A percentile compares a stretch with the other conserved stretches of the same genome.
Evolutionary conservation across 129 eudicot genomes (phyloP).

Genomic region (Saussurea involucrata): DNA sequence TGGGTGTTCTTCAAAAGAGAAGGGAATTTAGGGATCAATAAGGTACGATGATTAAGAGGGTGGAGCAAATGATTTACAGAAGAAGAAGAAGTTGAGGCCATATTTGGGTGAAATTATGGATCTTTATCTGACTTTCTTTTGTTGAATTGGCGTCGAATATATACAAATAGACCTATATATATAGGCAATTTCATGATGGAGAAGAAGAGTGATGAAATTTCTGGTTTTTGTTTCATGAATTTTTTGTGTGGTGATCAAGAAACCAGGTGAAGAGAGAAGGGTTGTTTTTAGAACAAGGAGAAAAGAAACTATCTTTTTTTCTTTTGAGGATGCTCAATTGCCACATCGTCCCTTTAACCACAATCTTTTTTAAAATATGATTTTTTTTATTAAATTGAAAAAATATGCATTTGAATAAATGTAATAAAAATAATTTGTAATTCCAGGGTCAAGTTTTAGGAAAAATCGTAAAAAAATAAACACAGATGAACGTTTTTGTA

Average conservation of each 20-base stretch:
- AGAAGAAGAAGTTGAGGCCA: conserved; percentile 31
- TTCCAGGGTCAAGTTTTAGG: too few relatives aligned
- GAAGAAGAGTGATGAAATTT: conserved; percentile 36
- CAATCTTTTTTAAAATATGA: too few relatives aligned
- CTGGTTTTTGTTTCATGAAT: conserved; percentile 40
- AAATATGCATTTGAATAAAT: neutral
- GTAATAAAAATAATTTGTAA: too few relatives aligned
- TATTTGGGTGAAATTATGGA: conserved; percentile 5
- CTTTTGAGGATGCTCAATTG: conserved; percentile 17
- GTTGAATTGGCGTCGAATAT: conserved; percentile 38
- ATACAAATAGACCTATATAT: conserved; percentile 45
- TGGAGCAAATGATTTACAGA: conserved; percentile 34
- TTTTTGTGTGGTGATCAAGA: conserved; percentile 26
- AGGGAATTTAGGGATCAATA: conserved; percentile 26
- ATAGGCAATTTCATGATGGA: conserved; percentile 54
- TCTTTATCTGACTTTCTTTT: conserved; percentile 19
- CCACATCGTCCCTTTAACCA: conserved; percentile 4
- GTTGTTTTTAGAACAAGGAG: neutral
- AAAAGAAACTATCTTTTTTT: neutral
- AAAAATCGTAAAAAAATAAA: too few relatives aligned
- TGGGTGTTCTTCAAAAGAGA: conserved; percentile 20
- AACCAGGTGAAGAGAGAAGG: neutral
- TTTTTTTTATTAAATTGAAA: neutral
- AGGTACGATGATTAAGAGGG: conserved; percentile 23
- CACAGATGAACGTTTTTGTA: too few relatives aligned